A percentile compares a stretch with the other conserved stretches of the same genome.
Evolutionary conservation across 352 stramenopile genomes (phyloP).

Genomic region (Phytophthora megakarya): DNA sequence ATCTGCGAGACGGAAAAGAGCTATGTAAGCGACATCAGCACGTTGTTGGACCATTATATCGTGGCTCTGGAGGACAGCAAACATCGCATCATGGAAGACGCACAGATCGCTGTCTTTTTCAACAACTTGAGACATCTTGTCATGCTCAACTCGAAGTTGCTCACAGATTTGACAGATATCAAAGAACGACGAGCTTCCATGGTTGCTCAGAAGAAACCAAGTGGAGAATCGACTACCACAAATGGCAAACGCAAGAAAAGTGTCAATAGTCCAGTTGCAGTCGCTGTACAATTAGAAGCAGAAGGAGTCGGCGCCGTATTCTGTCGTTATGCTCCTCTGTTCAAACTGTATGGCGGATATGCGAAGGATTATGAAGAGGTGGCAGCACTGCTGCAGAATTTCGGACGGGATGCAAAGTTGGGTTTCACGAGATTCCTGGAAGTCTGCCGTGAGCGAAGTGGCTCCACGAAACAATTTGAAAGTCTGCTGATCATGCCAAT

Average conservation of each 20-base stretch:
- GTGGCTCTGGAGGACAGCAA: conserved; percentile 77
- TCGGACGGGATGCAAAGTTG: conserved; percentile 51
- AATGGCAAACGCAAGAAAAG: conserved; percentile 29
- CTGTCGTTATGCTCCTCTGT: conserved; percentile 80
- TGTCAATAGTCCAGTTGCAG: conserved; percentile 35
- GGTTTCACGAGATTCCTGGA: conserved; percentile 66
- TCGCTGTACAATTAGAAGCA: conserved; percentile 36
- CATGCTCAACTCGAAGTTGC: conserved; percentile 86
- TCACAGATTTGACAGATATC: conserved; percentile 74
- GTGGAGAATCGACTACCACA: background rate
- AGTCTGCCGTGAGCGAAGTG: conserved; percentile 54
- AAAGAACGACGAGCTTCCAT: conserved; percentile 35
- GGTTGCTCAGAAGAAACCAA: conserved; percentile 9
- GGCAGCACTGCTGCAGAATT: conserved; percentile 58
- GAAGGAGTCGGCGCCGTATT: conserved; percentile 76
- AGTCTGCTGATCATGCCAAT: conserved; percentile 93
- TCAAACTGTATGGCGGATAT: conserved; percentile 84
- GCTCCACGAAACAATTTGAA: conserved; percentile 73
- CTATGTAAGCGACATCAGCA: conserved; percentile 78
- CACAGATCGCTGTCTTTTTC: conserved; percentile 88
- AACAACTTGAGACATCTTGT: conserved; percentile 82
- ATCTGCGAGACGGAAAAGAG: conserved; percentile 81
- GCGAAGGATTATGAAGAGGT: conserved; percentile 87
- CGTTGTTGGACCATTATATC: conserved; percentile 82
- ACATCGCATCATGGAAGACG: conserved; percentile 83